Conservation (phyloP, 2,329 filamentous ascomycete genomes). For the Fonsecaea pugnacius region DNA sequence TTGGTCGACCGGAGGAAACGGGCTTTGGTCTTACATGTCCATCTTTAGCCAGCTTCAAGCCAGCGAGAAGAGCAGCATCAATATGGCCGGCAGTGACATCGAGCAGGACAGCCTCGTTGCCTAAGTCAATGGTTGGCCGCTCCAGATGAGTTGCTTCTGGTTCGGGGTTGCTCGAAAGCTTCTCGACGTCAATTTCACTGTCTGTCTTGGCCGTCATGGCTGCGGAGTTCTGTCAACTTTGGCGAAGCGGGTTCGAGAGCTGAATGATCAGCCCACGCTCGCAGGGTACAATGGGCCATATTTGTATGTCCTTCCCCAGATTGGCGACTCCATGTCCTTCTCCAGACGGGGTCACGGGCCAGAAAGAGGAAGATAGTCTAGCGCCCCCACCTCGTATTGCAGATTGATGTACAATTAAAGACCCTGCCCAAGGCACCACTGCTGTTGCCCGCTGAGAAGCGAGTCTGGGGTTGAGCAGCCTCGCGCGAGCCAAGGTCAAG, state of each 20-base stretch:
- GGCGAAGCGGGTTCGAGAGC: not conserved
- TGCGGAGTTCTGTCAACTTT: not conserved
- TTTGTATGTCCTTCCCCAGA: not conserved
- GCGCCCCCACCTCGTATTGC: not conserved
- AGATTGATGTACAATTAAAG: not conserved
- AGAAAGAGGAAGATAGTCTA: not conserved
- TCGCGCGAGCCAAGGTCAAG: not conserved
- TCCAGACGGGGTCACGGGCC: too few relatives aligned
- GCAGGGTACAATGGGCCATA: not conserved
- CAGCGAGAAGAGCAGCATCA: not conserved
- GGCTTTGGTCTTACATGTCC: slow-evolving; percentile 39
- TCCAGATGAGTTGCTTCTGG: not conserved
- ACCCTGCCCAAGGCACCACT: not conserved
- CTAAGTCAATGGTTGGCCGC: not conserved
- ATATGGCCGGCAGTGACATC: not conserved
- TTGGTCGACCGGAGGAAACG: not conserved
- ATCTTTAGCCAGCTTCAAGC: not conserved
- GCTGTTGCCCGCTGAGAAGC: not conserved
- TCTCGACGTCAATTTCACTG: not conserved
- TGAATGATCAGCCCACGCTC: not conserved
- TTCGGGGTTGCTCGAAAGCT: not conserved
- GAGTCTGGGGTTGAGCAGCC: not conserved
- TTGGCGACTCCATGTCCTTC: not conserved
- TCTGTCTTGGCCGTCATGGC: not conserved
- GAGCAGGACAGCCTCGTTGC: not conserved